Evolutionary conservation across 1,284 basidiomycete genomes (phyloP), one percentile per base, ranked within the genome.

Genomic region (Nidula niveotomentosa): DNA sequence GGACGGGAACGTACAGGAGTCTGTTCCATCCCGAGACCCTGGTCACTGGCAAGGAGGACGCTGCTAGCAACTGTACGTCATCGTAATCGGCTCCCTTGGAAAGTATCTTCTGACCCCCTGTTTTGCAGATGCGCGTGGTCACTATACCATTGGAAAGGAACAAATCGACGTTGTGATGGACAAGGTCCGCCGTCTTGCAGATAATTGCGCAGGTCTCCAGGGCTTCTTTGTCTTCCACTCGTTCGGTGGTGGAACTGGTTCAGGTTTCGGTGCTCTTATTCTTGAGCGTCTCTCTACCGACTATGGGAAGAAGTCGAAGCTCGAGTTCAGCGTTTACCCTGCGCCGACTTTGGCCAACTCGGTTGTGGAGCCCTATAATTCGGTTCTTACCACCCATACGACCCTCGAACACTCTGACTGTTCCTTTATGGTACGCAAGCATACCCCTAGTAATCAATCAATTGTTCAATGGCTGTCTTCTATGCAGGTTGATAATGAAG

Each of bases 191-290:
- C 90, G 94, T 65, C 88, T 99, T 61, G 94, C 96, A 56, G 97
- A 99, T 77, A 97, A 96, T 79, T 98, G 96, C 81, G 89, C 90
- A 47, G 97, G 97, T 71, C 89, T 99, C 47, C 97, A 99, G 76
- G 96, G 97, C 65, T 99, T 99, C 86, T 99, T 99, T 73, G 94
- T 99, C 69, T 99, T 99, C 88, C 97, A 99, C 81, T 99, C 97
- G 47, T 98, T 98, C 69, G 97, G 97, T 71, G 97, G 97, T 74
- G 97, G 97, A 75, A 99, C 96, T 65, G 97, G 97, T 69, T 99
- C 97, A 60, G 97, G 97, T 66, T 98, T 99, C 74, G 97, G 97
- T 71, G 96, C 97, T 53, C 90, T 99, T 65, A 82, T 99, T 54
- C 85, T 99, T 60, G 97, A 99, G 77, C 88, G 94, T 58, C 88